phyloP scores from a whole-genome alignment of 345 rosid species.

The Eucalyptus tenuipes region DNA sequence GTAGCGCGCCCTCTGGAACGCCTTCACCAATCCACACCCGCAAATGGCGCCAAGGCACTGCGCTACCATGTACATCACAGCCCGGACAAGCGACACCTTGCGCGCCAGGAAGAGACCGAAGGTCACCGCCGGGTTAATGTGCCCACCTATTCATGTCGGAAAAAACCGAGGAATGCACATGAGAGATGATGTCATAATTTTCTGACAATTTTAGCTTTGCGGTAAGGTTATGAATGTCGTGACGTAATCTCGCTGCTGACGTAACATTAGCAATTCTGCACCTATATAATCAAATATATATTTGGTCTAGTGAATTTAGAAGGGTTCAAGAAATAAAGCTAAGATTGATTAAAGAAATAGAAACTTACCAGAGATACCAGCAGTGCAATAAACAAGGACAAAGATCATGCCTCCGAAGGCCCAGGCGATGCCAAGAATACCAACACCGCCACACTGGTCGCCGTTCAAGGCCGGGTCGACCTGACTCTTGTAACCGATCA shows the following conservation, averaged over 20 bases:
- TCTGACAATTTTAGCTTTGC: background rate
- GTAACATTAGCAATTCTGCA: background rate
- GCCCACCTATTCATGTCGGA: constrained; percentile 16
- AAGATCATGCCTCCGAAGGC: constrained; percentile 98
- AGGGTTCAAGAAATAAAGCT: background rate
- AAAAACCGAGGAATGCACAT: background rate
- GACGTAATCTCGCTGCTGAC: background rate
- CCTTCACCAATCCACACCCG: constrained; percentile 58
- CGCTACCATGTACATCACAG: constrained; percentile 46
- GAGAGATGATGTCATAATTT: background rate
- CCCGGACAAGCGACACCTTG: constrained; percentile 38
- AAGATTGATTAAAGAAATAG: accelerated
- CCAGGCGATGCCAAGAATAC: constrained; percentile 90
- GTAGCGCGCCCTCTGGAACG: constrained; percentile 22
- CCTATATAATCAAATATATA: background rate
- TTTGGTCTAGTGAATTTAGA: background rate
- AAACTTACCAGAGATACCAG: constrained; percentile 73
- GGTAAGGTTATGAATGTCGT: too few species aligned
- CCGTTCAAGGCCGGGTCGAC: constrained; percentile 7
- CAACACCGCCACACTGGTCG: constrained; percentile 64
- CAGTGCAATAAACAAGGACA: constrained; percentile 86
- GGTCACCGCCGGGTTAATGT: constrained; percentile 60
- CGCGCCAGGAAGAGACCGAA: constrained; percentile 45
- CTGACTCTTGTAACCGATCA: constrained; percentile 68
- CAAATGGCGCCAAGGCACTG: constrained; percentile 62